A percentile compares a stretch with the other conserved stretches of the same genome.
Conservation (phyloP, 345 rosid genomes). For the Abelmoschus esculentus region DNA sequence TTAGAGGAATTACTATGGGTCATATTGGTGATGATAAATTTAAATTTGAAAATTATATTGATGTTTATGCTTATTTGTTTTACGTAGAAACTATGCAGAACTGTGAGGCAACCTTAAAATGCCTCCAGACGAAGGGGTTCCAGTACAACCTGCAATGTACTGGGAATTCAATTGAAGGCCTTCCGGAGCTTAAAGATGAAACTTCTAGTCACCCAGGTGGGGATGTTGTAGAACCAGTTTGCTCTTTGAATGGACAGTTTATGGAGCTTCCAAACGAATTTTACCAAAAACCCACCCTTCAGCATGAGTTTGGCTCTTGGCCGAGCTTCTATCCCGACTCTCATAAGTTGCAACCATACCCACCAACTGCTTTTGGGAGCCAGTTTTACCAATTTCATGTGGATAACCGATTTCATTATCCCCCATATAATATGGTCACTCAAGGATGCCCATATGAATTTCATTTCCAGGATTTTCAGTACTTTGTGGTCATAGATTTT, state of each 20-base stretch:
- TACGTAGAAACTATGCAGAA: conserved; percentile 42
- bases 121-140: conserved; percentile 39
- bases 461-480: conserved; percentile 24
- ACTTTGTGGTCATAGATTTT: too few relatives aligned
- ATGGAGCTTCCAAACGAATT: conserved; percentile 32
- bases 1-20: not conserved
- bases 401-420: conserved; percentile 37
- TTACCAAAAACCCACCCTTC: conserved; percentile 30
- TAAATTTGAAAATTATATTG: conserved; percentile 3
- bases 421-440: conserved; percentile 25
- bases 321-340: conserved; percentile 32
- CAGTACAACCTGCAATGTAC: conserved; percentile 23
- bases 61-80: not conserved
- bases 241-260: conserved; percentile 21
- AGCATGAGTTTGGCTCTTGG: conserved; percentile 33
- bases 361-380: conserved; percentile 32
- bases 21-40: not conserved
- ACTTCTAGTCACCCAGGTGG: conserved; percentile 21
- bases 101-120: conserved; percentile 1
- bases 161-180: conserved; percentile 27
- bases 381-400: conserved; percentile 32
- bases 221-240: conserved; percentile 28
- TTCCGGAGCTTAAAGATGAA: conserved; percentile 22
- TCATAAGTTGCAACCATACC: conserved; percentile 37
- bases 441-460: conserved; percentile 30